phyloP scores from a whole-genome alignment of 1,284 basidiomycete genomes.

The Lignosus rhinocerotis region DNA sequence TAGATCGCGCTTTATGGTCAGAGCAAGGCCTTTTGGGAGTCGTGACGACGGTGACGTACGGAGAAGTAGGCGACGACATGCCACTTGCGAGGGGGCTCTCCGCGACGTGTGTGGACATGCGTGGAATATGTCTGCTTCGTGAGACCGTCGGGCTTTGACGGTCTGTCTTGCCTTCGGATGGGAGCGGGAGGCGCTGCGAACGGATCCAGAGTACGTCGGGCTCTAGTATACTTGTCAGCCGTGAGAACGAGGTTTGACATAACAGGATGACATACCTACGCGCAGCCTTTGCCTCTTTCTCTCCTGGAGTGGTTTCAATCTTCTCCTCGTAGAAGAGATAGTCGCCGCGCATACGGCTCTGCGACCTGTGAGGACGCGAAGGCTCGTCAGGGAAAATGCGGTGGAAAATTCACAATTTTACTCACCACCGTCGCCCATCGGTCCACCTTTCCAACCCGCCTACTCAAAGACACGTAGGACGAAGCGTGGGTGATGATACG shows the following conservation, averaged over 20 bases:
- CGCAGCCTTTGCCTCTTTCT: constrained; percentile 72
- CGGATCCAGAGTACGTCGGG: constrained; percentile 62
- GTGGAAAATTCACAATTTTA: neutral
- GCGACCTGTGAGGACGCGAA: constrained; percentile 53
- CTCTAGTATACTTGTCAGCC: constrained; percentile 40
- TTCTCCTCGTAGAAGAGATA: constrained; percentile 81
- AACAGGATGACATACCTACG: constrained; percentile 48
- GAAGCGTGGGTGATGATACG: constrained; percentile 18
- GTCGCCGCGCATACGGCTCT: constrained; percentile 79
- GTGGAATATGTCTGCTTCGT: constrained; percentile 82
- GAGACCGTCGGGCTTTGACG: constrained; percentile 70
- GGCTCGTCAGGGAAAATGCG: constrained; percentile 5
- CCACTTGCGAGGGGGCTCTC: constrained; percentile 65
- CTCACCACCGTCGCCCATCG: constrained; percentile 71
- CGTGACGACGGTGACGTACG: constrained; percentile 40
- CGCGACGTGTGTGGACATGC: constrained; percentile 60
- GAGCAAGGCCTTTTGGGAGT: neutral
- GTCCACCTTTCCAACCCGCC: constrained; percentile 77
- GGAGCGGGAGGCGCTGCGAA: constrained; percentile 54
- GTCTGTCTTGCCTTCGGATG: constrained; percentile 67
- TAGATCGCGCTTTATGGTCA: constrained; percentile 6
- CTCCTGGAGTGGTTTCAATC: constrained; percentile 72
- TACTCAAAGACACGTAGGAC: constrained; percentile 18
- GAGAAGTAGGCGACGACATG: constrained; percentile 79
- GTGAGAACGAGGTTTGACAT: constrained; percentile 14